Evolutionary conservation across 441 rosid genomes (phyloP).

Genomic region (Gossypium davidsonii): DNA sequence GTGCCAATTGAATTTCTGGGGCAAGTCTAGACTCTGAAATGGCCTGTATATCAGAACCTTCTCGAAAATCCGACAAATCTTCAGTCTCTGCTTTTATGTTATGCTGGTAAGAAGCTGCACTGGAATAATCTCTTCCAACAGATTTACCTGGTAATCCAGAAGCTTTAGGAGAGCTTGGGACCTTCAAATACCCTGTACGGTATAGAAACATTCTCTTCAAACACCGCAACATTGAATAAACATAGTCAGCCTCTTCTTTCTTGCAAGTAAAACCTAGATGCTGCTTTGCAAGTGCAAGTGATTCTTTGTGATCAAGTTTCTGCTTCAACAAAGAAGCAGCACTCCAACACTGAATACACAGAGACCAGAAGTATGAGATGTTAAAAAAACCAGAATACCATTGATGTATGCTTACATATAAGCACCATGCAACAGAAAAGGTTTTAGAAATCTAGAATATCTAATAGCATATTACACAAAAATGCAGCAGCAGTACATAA

Average conservation of each 20-base stretch:
- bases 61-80: slow-evolving; percentile 24
- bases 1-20: slow-evolving; percentile 24
- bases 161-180: slow-evolving; percentile 26
- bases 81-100: slow-evolving; percentile 24
- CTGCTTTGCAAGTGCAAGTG: slow-evolving; percentile 58
- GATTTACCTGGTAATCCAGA: slow-evolving; percentile 25
- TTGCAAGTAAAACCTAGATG: slow-evolving; percentile 60
- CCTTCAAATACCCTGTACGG: slow-evolving; percentile 25
- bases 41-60: slow-evolving; percentile 26
- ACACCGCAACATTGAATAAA: slow-evolving; percentile 49
- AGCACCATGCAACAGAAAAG: neutral
- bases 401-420: slow-evolving; percentile 1
- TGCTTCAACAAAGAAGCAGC: slow-evolving; percentile 67
- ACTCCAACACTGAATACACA: slow-evolving; percentile 64
- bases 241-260: slow-evolving; percentile 54
- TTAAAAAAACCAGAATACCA: neutral
- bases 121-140: slow-evolving; percentile 20
- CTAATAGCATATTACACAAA: neutral
- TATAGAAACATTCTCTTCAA: slow-evolving; percentile 54
- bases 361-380: neutral
- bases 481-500: neutral
- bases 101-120: slow-evolving; percentile 19
- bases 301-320: slow-evolving; percentile 57
- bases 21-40: slow-evolving; percentile 25
- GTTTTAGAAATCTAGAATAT: neutral